phyloP scores from a whole-genome alignment of 2,329 filamentous ascomycete species.

The Claviceps humidiphila region DNA sequence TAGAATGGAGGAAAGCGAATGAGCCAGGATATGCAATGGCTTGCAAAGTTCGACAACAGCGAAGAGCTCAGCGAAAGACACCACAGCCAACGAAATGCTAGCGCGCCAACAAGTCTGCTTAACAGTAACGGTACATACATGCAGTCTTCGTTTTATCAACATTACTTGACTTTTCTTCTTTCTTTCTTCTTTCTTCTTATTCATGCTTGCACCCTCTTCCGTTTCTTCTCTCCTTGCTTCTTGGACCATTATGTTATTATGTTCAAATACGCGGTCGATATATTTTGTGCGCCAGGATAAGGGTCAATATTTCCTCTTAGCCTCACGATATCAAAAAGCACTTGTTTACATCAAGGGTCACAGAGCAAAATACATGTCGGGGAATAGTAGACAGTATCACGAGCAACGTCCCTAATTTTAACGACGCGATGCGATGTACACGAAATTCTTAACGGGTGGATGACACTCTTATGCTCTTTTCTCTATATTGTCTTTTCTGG shows the following conservation, averaged over 20 bases:
- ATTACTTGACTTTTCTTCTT: background rate
- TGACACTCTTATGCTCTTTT: no score
- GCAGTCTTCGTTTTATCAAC: background rate
- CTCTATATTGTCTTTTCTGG: no score
- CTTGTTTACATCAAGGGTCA: background rate
- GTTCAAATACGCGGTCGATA: background rate
- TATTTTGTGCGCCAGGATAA: background rate
- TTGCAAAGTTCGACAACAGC: slow-evolving; percentile 31
- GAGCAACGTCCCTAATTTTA: background rate
- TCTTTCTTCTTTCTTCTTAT: background rate
- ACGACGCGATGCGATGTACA: background rate
- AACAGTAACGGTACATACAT: no score
- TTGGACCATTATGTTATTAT: background rate
- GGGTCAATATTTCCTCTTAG: background rate
- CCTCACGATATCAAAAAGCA: background rate
- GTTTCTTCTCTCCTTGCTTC: background rate
- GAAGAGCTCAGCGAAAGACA: slow-evolving; percentile 18
- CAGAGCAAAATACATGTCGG: background rate
- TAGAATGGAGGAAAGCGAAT: slow-evolving; percentile 35
- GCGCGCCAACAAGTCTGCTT: background rate
- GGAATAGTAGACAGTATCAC: background rate
- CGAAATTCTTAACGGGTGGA: no score
- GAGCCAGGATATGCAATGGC: slow-evolving; percentile 33
- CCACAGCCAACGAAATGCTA: slow-evolving; percentile 2
- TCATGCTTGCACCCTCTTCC: background rate